phyloP scores from a whole-genome alignment of 768 basidiomycete genomes.

The Rhodotorula paludigena region DNA sequence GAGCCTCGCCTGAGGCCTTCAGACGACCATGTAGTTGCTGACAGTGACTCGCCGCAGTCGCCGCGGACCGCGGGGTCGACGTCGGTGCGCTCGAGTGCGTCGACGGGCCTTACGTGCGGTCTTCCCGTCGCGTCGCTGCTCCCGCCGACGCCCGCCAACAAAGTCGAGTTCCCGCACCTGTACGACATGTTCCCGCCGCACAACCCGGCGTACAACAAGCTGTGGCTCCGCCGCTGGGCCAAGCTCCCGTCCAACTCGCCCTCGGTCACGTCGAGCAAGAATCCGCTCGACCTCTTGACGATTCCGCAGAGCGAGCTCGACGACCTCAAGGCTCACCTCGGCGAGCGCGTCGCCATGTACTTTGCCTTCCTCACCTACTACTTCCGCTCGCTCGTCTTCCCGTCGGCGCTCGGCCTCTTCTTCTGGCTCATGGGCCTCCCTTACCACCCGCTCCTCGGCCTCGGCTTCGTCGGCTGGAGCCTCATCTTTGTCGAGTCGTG shows the following conservation, averaged over 20 bases:
- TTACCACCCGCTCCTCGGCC: constrained; percentile 72
- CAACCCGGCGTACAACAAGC: constrained; percentile 70
- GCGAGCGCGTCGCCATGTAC: constrained; percentile 71
- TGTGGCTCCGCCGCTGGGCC: constrained; percentile 72
- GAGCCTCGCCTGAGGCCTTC: not conserved
- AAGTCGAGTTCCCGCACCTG: constrained; percentile 64
- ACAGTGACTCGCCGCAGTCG: constrained; percentile 44
- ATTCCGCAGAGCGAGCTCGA: constrained; percentile 56
- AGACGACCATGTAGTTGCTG: not conserved
- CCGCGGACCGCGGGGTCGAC: constrained; percentile 46
- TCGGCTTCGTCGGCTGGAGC: constrained; percentile 74
- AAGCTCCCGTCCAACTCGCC: not conserved
- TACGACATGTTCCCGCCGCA: constrained; percentile 74
- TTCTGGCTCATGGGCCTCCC: constrained; percentile 67
- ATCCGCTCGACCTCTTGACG: constrained; percentile 55
- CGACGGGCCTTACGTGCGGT: constrained; percentile 22
- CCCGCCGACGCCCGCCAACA: constrained; percentile 39
- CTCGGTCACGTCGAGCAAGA: constrained; percentile 46
- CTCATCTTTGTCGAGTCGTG: constrained; percentile 85
- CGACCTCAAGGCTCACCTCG: constrained; percentile 73
- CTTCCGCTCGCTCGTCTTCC: constrained; percentile 76
- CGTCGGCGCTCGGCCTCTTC: constrained; percentile 63
- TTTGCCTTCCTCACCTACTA: constrained; percentile 49
- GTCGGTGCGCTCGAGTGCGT: constrained; percentile 65
- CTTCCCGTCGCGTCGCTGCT: constrained; percentile 16